These are phyloP conservation scores for Coemansia sp. DNA, from an alignment of 192 early-diverging fungal genomes.

Conservation along the genomic window DNA sequence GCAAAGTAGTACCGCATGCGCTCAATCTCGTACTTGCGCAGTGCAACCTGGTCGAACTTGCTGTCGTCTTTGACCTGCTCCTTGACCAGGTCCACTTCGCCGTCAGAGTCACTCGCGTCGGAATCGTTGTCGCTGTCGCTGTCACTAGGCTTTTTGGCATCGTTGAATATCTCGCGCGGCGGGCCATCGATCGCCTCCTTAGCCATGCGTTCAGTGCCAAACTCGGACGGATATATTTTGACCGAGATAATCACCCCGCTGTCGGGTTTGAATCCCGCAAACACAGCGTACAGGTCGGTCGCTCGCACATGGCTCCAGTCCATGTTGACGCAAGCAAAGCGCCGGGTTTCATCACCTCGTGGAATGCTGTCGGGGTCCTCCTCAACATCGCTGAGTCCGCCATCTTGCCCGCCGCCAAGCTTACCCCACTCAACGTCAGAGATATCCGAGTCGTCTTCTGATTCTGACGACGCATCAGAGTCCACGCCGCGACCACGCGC, in stretches of 20 bases:
- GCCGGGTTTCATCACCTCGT: constrained; percentile 57
- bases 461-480: constrained; percentile 34
- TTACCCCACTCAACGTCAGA: constrained; percentile 33
- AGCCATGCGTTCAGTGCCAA: constrained; percentile 64
- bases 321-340: constrained; percentile 87
- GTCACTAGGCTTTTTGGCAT: constrained; percentile 28
- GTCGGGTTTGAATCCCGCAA: constrained; percentile 77
- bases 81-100: constrained; percentile 29
- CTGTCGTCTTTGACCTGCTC: constrained; percentile 58
- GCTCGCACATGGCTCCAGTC: constrained; percentile 95
- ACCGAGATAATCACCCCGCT: constrained; percentile 69
- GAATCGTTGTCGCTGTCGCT: constrained; percentile 33
- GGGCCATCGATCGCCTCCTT: constrained; percentile 43
- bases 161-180: constrained; percentile 38
- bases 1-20: constrained; percentile 89
- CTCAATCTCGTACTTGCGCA: constrained; percentile 91
- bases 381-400: constrained; percentile 54
- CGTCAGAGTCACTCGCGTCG: constrained; percentile 9
- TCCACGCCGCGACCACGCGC: constrained; percentile 78
- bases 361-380: constrained; percentile 56
- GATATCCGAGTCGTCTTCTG: constrained; percentile 31
- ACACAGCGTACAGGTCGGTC: constrained; percentile 77
- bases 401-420: constrained; percentile 26
- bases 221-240: constrained; percentile 76
- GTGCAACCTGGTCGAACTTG: constrained; percentile 75